Base-by-base conservation (phyloP, 2,329 filamentous ascomycete genomes). In the Colletotrichum tofieldiae region DNA sequence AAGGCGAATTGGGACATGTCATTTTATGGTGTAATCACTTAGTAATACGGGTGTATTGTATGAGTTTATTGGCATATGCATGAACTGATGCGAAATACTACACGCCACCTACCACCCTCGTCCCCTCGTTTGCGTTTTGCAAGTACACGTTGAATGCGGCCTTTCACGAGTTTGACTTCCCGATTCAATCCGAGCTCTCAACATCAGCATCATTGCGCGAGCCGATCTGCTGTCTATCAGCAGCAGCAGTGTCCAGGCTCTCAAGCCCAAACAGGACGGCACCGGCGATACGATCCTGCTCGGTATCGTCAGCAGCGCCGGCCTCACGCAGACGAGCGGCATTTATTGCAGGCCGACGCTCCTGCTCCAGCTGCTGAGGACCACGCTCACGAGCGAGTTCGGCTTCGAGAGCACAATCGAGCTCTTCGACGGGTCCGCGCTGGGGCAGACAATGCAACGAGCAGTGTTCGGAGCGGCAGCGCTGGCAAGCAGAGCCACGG, bases 1-100 rank as follows among this genome's bases (percentile, higher is more conserved):
- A 70, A 6, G 62, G 62, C 51, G 62, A 65, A 66, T 7, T 20
- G 29, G 39, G 61, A 54, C 8, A 20, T 37, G 16, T 49, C 8
- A 55, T 16, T 39, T 59, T 11, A 11, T 54, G n/a, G 26, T 39
- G 26, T 41, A 52, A 62, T 26, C 29, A 55, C 20, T 29, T 54
- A 3, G n/a, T 12, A 16, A 26, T 8, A 29, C n/a, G 23, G 20
- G 20, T 8, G 32, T 26, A 35, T 32, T 45, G 3, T 32, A 32
- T 1, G 26, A 11, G 16, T 58, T n/a, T 12, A 23, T 26, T 23
- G 5, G 49, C 26, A 37, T 23, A 5, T 62, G 45, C 56, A 69
- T 39, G 26, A 49, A 35, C 23, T 62, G 14, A 45, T 41, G 55
- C n/a, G n/a, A 43, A 64, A 43, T 23, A 52, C 37, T n/a, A 54